Evolutionary conservation across 1,284 basidiomycete genomes (phyloP), one percentile per base, ranked within the genome.

Genomic region (Papiliotrema fonsecae): DNA sequence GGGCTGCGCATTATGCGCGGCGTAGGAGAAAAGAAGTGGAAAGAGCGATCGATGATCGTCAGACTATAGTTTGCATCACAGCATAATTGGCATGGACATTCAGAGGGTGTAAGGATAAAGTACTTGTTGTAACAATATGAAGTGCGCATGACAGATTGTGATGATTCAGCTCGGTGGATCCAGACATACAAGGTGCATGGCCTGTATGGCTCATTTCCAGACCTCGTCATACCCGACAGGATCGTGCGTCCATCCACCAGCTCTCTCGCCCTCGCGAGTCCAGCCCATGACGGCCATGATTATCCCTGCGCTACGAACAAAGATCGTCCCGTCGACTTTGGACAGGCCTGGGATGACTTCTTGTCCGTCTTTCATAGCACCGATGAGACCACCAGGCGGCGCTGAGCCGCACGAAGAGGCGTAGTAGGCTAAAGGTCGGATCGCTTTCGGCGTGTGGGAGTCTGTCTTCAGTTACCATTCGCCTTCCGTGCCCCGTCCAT

Each of bases 171-270:
- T n/a, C n/a, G n/a, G n/a, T n/a, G n/a, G n/a, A n/a, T n/a, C n/a
- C n/a, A 31, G 30, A 10, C 30, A 31, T 31, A 31, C 30, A 31
- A 10, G 30, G 30, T 10, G 35, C 7, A 13, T 7, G 35, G 19
- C 35, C 19, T 18, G 35, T n/a, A n/a, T n/a, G n/a, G 35, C 21
- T 47, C 48, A 46, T 51, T 77, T 76, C 84, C 83, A 86, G 0
- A 82, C 83, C 11, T 76, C 82, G 52, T 85, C 82, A 80, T 82
- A 86, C 0, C 84, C 84, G 22, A 85, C 65, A 18, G 77, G 81
- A 57, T 79, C 82, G 37, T 76, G 56, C 65, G 84, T 84, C 83
- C 83, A 86, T 18, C 40, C 45, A 1, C 51, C 52, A 18, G 59
- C 57, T 0, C 67, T 51, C 3, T 76, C 76, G 0, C 80, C 81